Percentiles rank a stretch among this genome's conserved stretches.
Evolutionary conservation across 352 stramenopile genomes (phyloP).

Genomic region (Globisporangium cederbergense): DNA sequence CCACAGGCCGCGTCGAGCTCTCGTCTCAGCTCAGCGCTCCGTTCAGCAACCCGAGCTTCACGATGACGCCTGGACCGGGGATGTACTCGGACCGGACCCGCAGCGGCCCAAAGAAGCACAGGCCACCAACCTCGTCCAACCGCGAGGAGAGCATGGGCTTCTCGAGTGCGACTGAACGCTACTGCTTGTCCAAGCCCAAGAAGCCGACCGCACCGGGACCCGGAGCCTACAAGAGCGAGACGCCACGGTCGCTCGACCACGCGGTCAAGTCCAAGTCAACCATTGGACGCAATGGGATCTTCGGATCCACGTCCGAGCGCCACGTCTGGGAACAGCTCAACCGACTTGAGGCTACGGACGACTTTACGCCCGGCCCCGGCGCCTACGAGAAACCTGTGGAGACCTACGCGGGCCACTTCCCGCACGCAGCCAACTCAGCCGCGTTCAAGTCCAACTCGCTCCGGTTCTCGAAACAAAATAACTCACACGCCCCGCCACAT

Average conservation of each 20-base stretch:
- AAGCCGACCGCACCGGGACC: constrained; percentile 36
- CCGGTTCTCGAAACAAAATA: constrained; percentile 40
- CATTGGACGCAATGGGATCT: constrained; percentile 64
- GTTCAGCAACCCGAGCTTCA: constrained; percentile 57
- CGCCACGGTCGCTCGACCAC: constrained; percentile 53
- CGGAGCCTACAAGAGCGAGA: constrained; percentile 60
- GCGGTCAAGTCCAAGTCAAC: constrained; percentile 40
- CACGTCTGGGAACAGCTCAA: constrained; percentile 64
- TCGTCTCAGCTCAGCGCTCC: constrained; percentile 52
- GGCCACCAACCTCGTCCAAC: constrained; percentile 3
- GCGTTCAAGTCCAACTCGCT: constrained; percentile 59
- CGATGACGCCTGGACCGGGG: constrained; percentile 51
- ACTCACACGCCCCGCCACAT: constrained; percentile 43
- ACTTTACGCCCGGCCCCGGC: constrained; percentile 51
- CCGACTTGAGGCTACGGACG: constrained; percentile 33
- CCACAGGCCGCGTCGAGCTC: constrained; percentile 47
- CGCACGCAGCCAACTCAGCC: constrained; percentile 35
- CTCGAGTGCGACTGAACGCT: constrained; percentile 57
- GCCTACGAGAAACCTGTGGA: constrained; percentile 36
- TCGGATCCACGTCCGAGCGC: constrained; percentile 73
- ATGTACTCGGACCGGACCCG: constrained; percentile 33
- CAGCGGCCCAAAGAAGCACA: constrained; percentile 18
- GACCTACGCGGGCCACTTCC: constrained; percentile 33
- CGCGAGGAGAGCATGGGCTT: constrained; percentile 58
- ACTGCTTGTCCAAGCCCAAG: constrained; percentile 49